Base-by-base conservation (phyloP, 208 protist species). In the Leishmania braziliensis region DNA sequence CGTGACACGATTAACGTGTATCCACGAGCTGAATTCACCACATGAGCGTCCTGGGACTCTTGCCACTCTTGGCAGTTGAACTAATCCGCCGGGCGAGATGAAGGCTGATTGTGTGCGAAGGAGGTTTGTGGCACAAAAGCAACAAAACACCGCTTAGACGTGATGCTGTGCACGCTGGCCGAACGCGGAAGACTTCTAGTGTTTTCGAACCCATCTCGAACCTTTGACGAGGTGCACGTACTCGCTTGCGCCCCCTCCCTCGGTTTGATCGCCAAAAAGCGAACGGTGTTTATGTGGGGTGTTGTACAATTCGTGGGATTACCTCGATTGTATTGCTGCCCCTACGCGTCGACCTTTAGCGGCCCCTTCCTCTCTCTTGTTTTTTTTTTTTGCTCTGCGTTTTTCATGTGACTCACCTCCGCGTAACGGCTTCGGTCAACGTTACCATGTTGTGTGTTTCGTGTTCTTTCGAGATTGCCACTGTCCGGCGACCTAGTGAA, bases 1-100 rank as follows among this genome's bases (percentile, higher is more conserved):
- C 50, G 1, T 56, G 72, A 43, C 72, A 76, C n/a, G 72, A 76
- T 76, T 53, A 39, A 62, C 53, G 29, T 26, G n/a, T 62, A 39
- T n/a, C 5, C 51, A 76, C 33, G 51, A 48, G 4, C 48, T 26
- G 29, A 29, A 26, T 46, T 50, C 5, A 23, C 51, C 51, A 8
- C 51, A 46, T 3, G 29, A 10, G 50, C n/a, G 33, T 48, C 14
- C 0, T 33, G 29, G 6, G 33, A 39, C 51, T 39, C 9, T 33
- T n/a, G 18, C 4, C 20, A 53, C 69, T 46, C 43, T 54, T 12
- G 46, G 69, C 46, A 53, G 48, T 16, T 53, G 8, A 73, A 8
- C 0, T 29, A 10, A 73, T 73, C 26, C 43, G 2, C n/a, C 23
- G 10, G 46, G 51, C 33, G 29, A 20, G n/a, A 76, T 26, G 0